phyloP scores from a whole-genome alignment of 2,329 filamentous ascomycete species.

The Pestalotiopsis sp. region DNA sequence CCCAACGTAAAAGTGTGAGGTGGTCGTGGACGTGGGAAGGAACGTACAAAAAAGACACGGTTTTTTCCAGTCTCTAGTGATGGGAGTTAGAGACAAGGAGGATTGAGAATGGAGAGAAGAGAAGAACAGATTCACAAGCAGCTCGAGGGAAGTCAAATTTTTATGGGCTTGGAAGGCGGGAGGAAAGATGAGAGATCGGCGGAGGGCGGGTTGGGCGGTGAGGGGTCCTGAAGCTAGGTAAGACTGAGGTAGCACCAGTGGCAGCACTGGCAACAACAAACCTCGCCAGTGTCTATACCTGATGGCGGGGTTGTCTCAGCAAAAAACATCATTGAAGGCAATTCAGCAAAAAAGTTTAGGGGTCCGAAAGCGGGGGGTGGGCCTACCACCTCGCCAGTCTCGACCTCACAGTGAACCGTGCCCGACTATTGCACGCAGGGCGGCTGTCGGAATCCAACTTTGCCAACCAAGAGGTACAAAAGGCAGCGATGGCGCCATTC shows the following conservation, averaged over 20 bases:
- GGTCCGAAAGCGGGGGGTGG: slow-evolving; percentile 25
- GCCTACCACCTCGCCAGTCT: neutral
- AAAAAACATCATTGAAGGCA: slow-evolving; percentile 19
- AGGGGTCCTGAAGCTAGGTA: slow-evolving; percentile 5
- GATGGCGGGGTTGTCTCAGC: slow-evolving; percentile 17
- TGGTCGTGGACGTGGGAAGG: neutral
- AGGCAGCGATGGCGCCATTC: slow-evolving; percentile 2
- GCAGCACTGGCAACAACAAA: neutral
- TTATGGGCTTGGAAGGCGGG: slow-evolving; percentile 4
- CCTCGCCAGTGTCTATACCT: slow-evolving; percentile 7
- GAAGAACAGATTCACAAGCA: slow-evolving; percentile 15
- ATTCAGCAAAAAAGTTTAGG: slow-evolving; percentile 16
- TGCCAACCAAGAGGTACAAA: no score
- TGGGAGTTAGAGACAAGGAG: neutral
- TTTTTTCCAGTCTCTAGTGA: slow-evolving; percentile 27
- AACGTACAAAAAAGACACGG: slow-evolving; percentile 27
- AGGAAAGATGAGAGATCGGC: slow-evolving; percentile 11
- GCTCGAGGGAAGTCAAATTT: slow-evolving; percentile 13
- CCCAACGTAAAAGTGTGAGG: neutral
- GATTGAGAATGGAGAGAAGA: slow-evolving; percentile 15
- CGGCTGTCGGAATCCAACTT: neutral
- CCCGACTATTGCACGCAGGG: neutral
- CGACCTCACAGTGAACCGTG: slow-evolving; percentile 2
- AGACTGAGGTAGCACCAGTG: neutral
- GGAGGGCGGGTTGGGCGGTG: slow-evolving; percentile 16